A percentile compares a stretch with the other conserved stretches of the same genome.
Evolutionary conservation across 495 filamentous ascomycete genomes (phyloP).

Genomic region (Geoglossum glabrum): DNA sequence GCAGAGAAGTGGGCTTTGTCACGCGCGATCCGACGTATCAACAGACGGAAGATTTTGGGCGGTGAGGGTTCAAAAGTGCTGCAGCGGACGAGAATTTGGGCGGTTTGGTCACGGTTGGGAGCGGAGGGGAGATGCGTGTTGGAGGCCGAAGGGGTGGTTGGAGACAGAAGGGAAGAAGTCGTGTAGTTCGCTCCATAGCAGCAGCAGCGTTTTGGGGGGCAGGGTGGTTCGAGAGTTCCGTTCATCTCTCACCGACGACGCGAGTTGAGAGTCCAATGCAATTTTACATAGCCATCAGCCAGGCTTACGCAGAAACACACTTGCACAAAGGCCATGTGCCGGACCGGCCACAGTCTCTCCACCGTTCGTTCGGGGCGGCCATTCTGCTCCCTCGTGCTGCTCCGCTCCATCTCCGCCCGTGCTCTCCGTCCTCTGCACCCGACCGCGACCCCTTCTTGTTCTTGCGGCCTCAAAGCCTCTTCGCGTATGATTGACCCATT

Average conservation of each 20-base stretch:
- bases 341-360: too few relatives aligned
- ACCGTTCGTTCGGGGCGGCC: too few relatives aligned
- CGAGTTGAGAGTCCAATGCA: not conserved
- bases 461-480: not conserved
- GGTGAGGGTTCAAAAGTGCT: not conserved
- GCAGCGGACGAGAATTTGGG: not conserved
- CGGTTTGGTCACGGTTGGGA: not conserved
- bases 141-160: not conserved
- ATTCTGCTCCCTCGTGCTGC: not conserved
- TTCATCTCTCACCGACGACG: not conserved
- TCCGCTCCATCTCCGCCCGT: not conserved
- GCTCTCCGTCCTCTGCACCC: not conserved
- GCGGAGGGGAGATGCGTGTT: not conserved
- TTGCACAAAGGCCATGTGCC: not conserved
- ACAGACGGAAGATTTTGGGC: not conserved
- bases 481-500: conserved; percentile 1
- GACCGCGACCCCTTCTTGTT: not conserved
- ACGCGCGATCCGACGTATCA: not conserved
- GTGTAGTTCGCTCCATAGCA: not conserved
- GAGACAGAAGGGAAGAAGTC: not conserved
- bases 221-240: conserved; percentile 1
- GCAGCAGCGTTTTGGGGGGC: not conserved
- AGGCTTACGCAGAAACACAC: not conserved
- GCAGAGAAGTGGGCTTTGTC: not conserved
- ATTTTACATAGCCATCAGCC: not conserved